Evolutionary conservation across 2,329 filamentous ascomycete species (phyloP).

Genomic region (Domatiomyces catenatus): DNA sequence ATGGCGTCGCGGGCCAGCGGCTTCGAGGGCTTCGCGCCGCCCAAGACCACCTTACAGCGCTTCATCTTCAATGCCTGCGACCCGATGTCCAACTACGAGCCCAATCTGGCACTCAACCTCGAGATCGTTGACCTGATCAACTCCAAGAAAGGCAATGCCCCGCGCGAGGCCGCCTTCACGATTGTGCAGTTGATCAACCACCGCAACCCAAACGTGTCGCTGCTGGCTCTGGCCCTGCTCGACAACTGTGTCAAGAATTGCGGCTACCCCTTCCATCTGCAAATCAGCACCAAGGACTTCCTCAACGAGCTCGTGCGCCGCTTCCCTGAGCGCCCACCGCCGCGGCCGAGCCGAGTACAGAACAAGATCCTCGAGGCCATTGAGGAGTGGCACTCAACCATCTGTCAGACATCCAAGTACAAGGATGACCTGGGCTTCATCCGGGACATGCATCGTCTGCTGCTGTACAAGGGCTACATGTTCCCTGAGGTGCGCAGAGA

Average conservation of each 20-base stretch:
- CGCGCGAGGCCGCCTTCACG: slow-evolving; percentile 81
- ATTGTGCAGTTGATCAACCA: slow-evolving; percentile 94
- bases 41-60: slow-evolving; percentile 76
- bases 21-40: slow-evolving; percentile 67
- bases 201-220: slow-evolving; percentile 85
- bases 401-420: slow-evolving; percentile 95
- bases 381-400: slow-evolving; percentile 95
- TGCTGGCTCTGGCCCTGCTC: slow-evolving; percentile 66
- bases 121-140: slow-evolving; percentile 96
- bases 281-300: slow-evolving; percentile 97
- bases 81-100: slow-evolving; percentile 82
- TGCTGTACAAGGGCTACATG: slow-evolving; percentile 93
- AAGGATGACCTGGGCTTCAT: slow-evolving; percentile 95
- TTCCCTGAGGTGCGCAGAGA: slow-evolving; percentile 87
- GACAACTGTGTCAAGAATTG: slow-evolving; percentile 99
- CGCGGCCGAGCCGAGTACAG: slow-evolving; percentile 75
- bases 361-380: slow-evolving; percentile 86
- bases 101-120: slow-evolving; percentile 87
- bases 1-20: slow-evolving; percentile 80
- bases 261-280: slow-evolving; percentile 95
- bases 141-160: slow-evolving; percentile 88
- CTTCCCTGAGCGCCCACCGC: slow-evolving; percentile 83
- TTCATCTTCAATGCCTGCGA: slow-evolving; percentile 95
- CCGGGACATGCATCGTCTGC: slow-evolving; percentile 85
- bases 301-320: slow-evolving; percentile 93